Evolutionary conservation across 805 yeast species (phyloP).

Genomic region (Candida taoyuanica): DNA sequence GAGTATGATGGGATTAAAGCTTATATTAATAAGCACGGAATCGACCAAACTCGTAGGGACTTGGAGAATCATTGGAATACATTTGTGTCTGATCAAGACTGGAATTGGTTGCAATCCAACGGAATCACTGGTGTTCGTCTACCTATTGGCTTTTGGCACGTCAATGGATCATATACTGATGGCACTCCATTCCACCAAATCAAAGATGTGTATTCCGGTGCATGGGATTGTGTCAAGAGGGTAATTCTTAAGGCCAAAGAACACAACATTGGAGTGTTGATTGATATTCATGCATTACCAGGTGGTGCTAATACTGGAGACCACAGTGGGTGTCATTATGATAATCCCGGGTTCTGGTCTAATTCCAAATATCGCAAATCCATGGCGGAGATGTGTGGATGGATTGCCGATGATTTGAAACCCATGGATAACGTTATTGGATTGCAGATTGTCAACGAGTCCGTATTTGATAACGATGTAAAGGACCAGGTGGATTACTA

Average conservation of each 20-base stretch:
- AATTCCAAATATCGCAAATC: constrained; percentile 36
- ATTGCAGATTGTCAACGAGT: constrained; percentile 82
- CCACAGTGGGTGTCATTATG: constrained; percentile 71
- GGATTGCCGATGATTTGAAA: constrained; percentile 56
- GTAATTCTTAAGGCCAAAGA: constrained; percentile 56
- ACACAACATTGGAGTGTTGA: constrained; percentile 64
- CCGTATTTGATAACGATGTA: constrained; percentile 56
- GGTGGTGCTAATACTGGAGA: constrained; percentile 87
- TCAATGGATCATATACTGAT: constrained; percentile 54
- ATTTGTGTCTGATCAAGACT: constrained; percentile 65
- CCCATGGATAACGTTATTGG: constrained; percentile 69
- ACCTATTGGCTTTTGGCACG: constrained; percentile 90
- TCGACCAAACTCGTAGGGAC: constrained; percentile 46
- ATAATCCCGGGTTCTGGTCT: constrained; percentile 63
- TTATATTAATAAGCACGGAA: constrained; percentile 44
- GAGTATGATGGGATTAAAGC: constrained; percentile 72
- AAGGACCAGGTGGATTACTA: constrained; percentile 57
- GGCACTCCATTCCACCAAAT: constrained; percentile 60
- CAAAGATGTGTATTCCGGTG: constrained; percentile 54
- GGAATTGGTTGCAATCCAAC: constrained; percentile 64
- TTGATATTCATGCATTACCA: constrained; percentile 88
- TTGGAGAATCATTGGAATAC: constrained; percentile 63
- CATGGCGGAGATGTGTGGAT: constrained; percentile 49
- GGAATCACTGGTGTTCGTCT: constrained; percentile 80
- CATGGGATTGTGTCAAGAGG: constrained; percentile 63